Conservation (phyloP, 257 asterid species). For the Nicotiana sylvestris region DNA sequence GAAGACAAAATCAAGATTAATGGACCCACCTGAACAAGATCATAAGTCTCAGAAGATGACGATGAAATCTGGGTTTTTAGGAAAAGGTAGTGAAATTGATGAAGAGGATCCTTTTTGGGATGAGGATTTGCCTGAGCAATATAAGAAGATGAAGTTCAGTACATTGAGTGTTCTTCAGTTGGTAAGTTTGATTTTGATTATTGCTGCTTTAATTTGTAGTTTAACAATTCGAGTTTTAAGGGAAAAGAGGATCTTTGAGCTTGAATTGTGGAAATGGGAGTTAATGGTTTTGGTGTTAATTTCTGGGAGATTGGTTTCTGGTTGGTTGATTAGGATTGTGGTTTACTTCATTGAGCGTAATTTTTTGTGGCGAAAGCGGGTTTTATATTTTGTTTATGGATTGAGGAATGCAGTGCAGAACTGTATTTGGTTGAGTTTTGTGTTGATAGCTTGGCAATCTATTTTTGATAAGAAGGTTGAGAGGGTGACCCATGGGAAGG, state of each 20-base stretch:
- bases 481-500: conserved; percentile 26
- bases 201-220: conserved; percentile 46
- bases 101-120: conserved; percentile 84
- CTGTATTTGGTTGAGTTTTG: conserved; percentile 65
- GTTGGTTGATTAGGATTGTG: conserved; percentile 59
- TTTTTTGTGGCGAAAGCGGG: conserved; percentile 59
- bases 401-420: conserved; percentile 74
- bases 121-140: conserved; percentile 71
- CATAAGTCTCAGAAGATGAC: conserved; percentile 30
- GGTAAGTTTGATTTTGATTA: conserved; percentile 49
- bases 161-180: conserved; percentile 41
- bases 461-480: conserved; percentile 57
- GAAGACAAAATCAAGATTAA: conserved; percentile 50
- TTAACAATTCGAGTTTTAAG: conserved; percentile 32
- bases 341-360: conserved; percentile 63
- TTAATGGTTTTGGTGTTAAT: conserved; percentile 63
- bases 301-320: conserved; percentile 74
- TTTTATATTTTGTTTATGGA: conserved; percentile 74
- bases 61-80: conserved; percentile 41
- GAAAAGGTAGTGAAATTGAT: conserved; percentile 47
- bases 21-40: conserved; percentile 53
- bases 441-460: conserved; percentile 69
- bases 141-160: conserved; percentile 53
- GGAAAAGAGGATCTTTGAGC: conserved; percentile 18
- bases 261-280: conserved; percentile 80